These are phyloP conservation scores for Vitis cinerea DNA, from an alignment of 164 flowering plant genomes.

Conservation along the genomic window DNA sequence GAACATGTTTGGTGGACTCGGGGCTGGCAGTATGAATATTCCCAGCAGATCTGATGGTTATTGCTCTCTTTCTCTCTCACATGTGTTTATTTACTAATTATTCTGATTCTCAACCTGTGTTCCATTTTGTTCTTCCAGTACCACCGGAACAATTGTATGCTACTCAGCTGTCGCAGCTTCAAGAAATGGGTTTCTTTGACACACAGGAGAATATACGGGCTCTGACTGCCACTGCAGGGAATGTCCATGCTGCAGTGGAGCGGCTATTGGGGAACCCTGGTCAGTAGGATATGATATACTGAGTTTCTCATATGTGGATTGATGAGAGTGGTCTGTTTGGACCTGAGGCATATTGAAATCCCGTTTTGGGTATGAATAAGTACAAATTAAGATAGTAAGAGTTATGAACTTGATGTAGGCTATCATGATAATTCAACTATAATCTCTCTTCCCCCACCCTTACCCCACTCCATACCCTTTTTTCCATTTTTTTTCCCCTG, in stretches of 20 bases:
- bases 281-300: constrained; percentile 25
- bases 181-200: constrained; percentile 98
- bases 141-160: constrained; percentile 95
- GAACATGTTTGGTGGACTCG: constrained; percentile 59
- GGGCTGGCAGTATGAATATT: constrained; percentile 35
- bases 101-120: neutral
- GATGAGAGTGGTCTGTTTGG: constrained; percentile 4
- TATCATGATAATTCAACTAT: neutral
- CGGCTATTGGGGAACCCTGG: constrained; percentile 70
- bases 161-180: constrained; percentile 85
- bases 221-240: constrained; percentile 81
- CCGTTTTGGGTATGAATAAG: constrained; percentile 9
- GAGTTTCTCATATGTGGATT: constrained; percentile 12
- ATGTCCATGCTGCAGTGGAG: constrained; percentile 99
- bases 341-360: constrained; percentile 13
- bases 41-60: constrained; percentile 33
- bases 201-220: constrained; percentile 90
- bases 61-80: neutral
- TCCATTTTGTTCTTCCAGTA: constrained; percentile 34
- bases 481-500: neutral
- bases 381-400: neutral
- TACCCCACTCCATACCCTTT: too few species aligned
- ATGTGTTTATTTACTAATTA: neutral
- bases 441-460: neutral
- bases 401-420: constrained; percentile 1